Percentiles rank a stretch among this genome's conserved stretches.
These are phyloP conservation scores for Binderoboletus segoi DNA, from an alignment of 1,284 basidiomycete genomes.

Conservation along the genomic window DNA sequence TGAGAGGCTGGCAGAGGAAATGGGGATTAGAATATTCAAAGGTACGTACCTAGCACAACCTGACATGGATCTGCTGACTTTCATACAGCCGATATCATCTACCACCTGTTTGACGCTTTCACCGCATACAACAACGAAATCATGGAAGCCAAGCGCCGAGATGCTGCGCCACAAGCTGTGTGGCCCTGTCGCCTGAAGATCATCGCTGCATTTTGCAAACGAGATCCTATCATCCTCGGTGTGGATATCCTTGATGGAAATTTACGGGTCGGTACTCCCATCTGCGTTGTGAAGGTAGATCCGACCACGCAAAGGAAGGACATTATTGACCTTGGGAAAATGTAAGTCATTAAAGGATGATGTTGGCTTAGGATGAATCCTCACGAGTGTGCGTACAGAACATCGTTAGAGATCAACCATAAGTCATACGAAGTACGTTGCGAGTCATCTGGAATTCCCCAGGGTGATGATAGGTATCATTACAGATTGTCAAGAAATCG, in stretches of 20 bases:
- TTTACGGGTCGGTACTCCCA: slow-evolving; percentile 91
- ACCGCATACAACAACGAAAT: slow-evolving; percentile 96
- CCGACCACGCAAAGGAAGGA: slow-evolving; percentile 87
- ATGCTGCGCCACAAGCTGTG: slow-evolving; percentile 93
- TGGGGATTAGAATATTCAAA: slow-evolving; percentile 93
- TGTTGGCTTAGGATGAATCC: slow-evolving; percentile 1
- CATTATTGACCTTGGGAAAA: slow-evolving; percentile 90
- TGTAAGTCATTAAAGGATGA: slow-evolving; percentile 56
- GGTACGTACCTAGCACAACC: slow-evolving; percentile 46
- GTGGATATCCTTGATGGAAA: slow-evolving; percentile 96
- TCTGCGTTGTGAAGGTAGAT: slow-evolving; percentile 93
- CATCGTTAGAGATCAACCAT: slow-evolving; percentile 95
- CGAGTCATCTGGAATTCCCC: neutral
- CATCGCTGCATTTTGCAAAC: slow-evolving; percentile 92
- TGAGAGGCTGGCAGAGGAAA: slow-evolving; percentile 88
- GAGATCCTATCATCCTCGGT: slow-evolving; percentile 97
- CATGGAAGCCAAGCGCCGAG: slow-evolving; percentile 87
- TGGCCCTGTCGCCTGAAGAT: slow-evolving; percentile 97
- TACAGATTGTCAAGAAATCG: slow-evolving; percentile 84
- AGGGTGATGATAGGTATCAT: slow-evolving; percentile 18
- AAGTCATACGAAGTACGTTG: slow-evolving; percentile 69
- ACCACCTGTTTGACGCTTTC: slow-evolving; percentile 98
- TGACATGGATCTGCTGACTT: slow-evolving; percentile 1
- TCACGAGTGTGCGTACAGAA: slow-evolving; percentile 50
- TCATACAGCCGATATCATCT: slow-evolving; percentile 89